These are phyloP conservation scores for Cryptococcus jaspeensis DNA, from an alignment of 1,284 basidiomycete species.

Conservation along the genomic window DNA sequence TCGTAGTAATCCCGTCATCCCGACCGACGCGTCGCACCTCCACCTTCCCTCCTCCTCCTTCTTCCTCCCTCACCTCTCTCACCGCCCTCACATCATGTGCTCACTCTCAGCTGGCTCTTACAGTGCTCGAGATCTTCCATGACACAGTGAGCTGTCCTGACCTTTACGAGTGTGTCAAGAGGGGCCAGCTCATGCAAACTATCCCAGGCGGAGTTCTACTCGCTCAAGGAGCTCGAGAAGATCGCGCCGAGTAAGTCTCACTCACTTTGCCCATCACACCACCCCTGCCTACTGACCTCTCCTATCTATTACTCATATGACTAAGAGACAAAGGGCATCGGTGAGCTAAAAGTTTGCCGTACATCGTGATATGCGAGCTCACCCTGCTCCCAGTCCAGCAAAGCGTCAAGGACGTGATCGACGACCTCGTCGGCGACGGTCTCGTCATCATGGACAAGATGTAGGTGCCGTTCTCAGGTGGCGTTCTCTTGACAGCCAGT, in stretches of 20 bases:
- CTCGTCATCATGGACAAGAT: constrained; percentile 83
- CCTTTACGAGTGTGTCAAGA: too few relatives aligned
- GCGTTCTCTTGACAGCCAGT: too few relatives aligned
- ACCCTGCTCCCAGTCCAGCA: constrained; percentile 65
- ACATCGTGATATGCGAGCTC: too few relatives aligned
- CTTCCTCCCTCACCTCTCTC: neutral
- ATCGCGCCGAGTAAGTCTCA: constrained; percentile 45
- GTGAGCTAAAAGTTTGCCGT: too few relatives aligned
- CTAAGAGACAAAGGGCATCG: constrained; percentile 82
- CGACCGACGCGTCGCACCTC: too few relatives aligned
- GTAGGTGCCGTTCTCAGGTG: constrained; percentile 17
- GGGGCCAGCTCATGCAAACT: neutral
- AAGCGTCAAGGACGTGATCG: constrained; percentile 81
- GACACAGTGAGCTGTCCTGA: constrained; percentile 62
- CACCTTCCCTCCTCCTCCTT: too few relatives aligned
- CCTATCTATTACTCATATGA: neutral
- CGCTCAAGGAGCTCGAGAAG: constrained; percentile 87
- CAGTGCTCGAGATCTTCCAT: constrained; percentile 80
- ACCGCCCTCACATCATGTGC: neutral
- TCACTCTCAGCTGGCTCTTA: neutral
- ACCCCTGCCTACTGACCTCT: neutral
- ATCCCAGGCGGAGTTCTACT: constrained; percentile 76
- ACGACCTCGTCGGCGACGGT: constrained; percentile 77
- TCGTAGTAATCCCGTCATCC: too few relatives aligned
- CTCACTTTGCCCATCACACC: neutral